Conservation (phyloP, 2,329 filamentous ascomycete genomes). For the Penicillium vulpinum region DNA sequence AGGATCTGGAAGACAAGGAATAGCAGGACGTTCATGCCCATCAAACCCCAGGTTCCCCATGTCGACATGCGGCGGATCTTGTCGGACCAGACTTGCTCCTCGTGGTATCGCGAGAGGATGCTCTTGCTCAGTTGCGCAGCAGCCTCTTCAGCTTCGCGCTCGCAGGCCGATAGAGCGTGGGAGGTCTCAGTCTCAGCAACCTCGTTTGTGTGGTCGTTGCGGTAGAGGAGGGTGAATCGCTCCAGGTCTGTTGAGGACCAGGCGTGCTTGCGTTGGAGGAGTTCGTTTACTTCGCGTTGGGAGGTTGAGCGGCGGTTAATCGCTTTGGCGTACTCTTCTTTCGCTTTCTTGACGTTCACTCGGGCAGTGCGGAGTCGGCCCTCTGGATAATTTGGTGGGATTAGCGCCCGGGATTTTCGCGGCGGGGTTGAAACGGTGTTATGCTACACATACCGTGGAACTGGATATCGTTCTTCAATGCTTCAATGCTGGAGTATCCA, state of each 20-base stretch:
- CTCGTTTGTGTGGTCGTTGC: slow-evolving; percentile 90
- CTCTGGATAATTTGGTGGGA: slow-evolving; percentile 44
- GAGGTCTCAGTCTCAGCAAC: slow-evolving; percentile 74
- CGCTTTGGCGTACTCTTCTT: slow-evolving; percentile 76
- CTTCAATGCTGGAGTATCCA: slow-evolving; percentile 88
- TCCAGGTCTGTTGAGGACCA: slow-evolving; percentile 88
- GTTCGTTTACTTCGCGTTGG: slow-evolving; percentile 91
- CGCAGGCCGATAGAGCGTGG: slow-evolving; percentile 70
- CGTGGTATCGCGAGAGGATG: slow-evolving; percentile 90
- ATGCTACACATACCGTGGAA: slow-evolving; percentile 54
- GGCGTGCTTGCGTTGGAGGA: slow-evolving; percentile 89
- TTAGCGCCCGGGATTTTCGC: not conserved
- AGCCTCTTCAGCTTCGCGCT: slow-evolving; percentile 76
- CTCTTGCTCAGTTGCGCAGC: slow-evolving; percentile 73
- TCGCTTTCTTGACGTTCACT: slow-evolving; percentile 66
- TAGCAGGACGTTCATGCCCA: slow-evolving; percentile 92
- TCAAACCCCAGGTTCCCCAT: slow-evolving; percentile 97
- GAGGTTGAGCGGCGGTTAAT: slow-evolving; percentile 81
- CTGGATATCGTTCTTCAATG: slow-evolving; percentile 76
- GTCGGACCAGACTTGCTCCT: slow-evolving; percentile 99
- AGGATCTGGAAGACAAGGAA: slow-evolving; percentile 84
- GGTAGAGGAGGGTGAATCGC: slow-evolving; percentile 88
- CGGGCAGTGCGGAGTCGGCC: slow-evolving; percentile 57
- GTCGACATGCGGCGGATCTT: slow-evolving; percentile 95
- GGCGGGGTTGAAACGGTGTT: too few relatives aligned